These are phyloP conservation scores for Talaromyces wortmannii DNA, from an alignment of 495 filamentous ascomycete species.

Conservation along the genomic window DNA sequence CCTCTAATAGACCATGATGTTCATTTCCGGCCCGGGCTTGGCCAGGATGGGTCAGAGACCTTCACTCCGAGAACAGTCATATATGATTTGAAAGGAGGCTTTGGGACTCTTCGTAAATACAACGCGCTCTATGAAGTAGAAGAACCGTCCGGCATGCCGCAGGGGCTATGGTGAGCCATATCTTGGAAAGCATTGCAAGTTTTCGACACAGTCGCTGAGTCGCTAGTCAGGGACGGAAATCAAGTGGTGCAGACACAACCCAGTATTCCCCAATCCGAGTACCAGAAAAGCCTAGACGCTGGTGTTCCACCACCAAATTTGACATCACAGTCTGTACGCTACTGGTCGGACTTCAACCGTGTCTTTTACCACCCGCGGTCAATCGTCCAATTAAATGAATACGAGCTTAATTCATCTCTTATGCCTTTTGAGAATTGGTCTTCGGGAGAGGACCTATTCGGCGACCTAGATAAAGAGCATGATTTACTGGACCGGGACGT, in stretches of 20 bases:
- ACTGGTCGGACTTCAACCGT: constrained; percentile 93
- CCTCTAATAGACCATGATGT: constrained; percentile 85
- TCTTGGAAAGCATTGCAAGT: not conserved
- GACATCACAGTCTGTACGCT: constrained; percentile 65
- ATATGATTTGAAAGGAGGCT: constrained; percentile 91
- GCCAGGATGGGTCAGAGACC: constrained; percentile 72
- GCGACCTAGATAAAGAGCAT: constrained; percentile 70
- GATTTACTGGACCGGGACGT: constrained; percentile 87
- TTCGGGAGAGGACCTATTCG: constrained; percentile 78
- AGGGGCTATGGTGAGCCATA: constrained; percentile 53
- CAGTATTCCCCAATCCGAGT: constrained; percentile 61
- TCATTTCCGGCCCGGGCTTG: constrained; percentile 83
- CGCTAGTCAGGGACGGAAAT: constrained; percentile 55
- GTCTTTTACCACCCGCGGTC: constrained; percentile 90
- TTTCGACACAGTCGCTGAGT: not conserved
- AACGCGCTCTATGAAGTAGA: constrained; percentile 81
- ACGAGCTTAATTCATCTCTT: constrained; percentile 66
- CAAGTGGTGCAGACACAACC: constrained; percentile 60
- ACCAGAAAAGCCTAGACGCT: constrained; percentile 69
- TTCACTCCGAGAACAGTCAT: constrained; percentile 87
- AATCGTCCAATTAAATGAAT: constrained; percentile 81
- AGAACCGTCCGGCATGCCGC: constrained; percentile 39
- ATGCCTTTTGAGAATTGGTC: constrained; percentile 81
- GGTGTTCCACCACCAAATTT: constrained; percentile 55
- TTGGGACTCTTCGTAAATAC: constrained; percentile 78